Evolutionary conservation across 192 early-diverging fungal species (phyloP).

Genomic region (Umbelopsis ramanniana): DNA sequence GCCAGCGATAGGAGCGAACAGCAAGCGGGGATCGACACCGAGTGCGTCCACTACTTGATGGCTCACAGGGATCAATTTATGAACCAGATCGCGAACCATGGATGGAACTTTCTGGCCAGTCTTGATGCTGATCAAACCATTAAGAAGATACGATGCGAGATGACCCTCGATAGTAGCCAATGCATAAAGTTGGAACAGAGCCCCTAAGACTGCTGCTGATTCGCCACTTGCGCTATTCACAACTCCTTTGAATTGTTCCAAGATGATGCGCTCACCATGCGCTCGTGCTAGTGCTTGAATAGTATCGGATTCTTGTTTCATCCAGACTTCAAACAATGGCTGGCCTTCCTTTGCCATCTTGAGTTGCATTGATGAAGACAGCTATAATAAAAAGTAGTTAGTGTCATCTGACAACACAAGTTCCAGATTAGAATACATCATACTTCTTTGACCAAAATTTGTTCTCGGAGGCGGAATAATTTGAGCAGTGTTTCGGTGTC

Average conservation of each 20-base stretch:
- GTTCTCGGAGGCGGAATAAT: conserved; percentile 51
- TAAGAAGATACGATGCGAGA: conserved; percentile 61
- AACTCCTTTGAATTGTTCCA: conserved; percentile 59
- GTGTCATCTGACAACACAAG: neutral
- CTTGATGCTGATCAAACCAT: conserved; percentile 52
- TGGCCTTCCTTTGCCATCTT: conserved; percentile 52
- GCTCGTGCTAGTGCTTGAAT: conserved; percentile 70
- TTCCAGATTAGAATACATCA: neutral
- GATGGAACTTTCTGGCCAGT: conserved; percentile 48
- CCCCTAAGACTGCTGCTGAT: conserved; percentile 40
- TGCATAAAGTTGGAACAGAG: conserved; percentile 55
- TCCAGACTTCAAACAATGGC: conserved; percentile 75
- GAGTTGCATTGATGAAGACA: conserved; percentile 52
- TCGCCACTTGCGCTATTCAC: conserved; percentile 38
- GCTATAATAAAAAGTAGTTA: conserved; percentile 18
- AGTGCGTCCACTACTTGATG: conserved; percentile 59
- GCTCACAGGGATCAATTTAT: conserved; percentile 53
- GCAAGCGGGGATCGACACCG: conserved; percentile 59
- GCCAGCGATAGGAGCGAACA: conserved; percentile 74
- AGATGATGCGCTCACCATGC: conserved; percentile 65
- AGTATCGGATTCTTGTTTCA: conserved; percentile 71
- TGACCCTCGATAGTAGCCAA: conserved; percentile 52
- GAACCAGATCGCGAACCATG: conserved; percentile 52
- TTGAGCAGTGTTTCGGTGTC: conserved; percentile 49
- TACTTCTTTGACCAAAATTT: conserved; percentile 51